These are phyloP conservation scores for Chlorella sp. DNA, from an alignment of 139 green algal genomes.

Conservation along the genomic window DNA sequence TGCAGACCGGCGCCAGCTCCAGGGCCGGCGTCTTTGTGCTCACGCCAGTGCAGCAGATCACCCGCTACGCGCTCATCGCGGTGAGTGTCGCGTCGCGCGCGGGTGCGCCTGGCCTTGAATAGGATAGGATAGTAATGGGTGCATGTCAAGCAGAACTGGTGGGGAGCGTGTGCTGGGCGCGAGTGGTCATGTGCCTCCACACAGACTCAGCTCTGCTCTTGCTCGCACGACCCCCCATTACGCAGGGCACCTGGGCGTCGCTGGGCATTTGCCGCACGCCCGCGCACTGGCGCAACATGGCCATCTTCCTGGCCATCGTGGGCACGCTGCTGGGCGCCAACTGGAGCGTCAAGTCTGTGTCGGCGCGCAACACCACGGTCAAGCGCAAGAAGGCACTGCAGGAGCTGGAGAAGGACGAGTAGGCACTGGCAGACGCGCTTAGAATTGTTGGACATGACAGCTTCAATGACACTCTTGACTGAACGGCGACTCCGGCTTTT, in stretches of 20 bases:
- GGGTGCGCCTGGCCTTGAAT: too few relatives aligned
- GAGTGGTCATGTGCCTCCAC: too few relatives aligned
- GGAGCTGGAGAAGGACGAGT: background rate
- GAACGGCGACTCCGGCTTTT: too few relatives aligned
- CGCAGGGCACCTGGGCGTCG: constrained; percentile 31
- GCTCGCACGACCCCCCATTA: too few relatives aligned
- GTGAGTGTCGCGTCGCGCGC: too few relatives aligned
- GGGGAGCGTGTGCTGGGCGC: too few relatives aligned
- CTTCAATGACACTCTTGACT: too few relatives aligned
- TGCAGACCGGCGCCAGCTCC: constrained; percentile 8
- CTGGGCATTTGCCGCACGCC: constrained; percentile 32
- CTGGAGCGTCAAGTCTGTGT: constrained; percentile 9
- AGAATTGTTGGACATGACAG: too few relatives aligned
- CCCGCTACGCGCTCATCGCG: background rate
- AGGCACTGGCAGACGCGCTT: too few relatives aligned
- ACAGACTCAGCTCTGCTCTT: too few relatives aligned
- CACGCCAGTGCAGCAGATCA: constrained; percentile 11
- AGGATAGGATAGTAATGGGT: too few relatives aligned
- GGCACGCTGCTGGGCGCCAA: constrained; percentile 21
- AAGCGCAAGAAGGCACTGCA: background rate
- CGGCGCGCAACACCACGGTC: background rate
- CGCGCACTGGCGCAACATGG: constrained; percentile 36
- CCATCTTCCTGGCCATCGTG: constrained; percentile 19
- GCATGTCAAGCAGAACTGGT: too few relatives aligned
- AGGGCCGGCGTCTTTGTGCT: constrained; percentile 4